Base-by-base conservation (phyloP, 192 early-diverging fungal species). In the Gryganskiella cystojenkinii region DNA sequence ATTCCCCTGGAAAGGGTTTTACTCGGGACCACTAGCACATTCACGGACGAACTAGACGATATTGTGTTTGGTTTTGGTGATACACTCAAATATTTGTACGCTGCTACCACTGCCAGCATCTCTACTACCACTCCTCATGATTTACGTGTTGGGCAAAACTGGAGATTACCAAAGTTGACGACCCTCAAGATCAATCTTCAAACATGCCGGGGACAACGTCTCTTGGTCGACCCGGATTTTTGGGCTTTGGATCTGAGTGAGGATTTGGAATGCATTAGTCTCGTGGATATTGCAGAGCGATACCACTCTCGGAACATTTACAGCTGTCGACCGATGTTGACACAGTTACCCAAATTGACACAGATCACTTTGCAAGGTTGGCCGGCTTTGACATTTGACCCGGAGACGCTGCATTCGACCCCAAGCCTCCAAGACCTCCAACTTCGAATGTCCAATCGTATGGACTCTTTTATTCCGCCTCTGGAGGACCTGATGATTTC, bases 331-430 rank as follows among this genome's bases (percentile, higher is more conserved):
- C 55, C 31, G 28, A 22, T 22, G 31, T 20, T 33, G 0, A 33
- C 28, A 17, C n/a, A 20, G 8, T 20, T 20, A 20, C 20, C 34
- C 0, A n/a, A 22, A 13, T 37, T 58, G 14, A 67, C 49, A 5
- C 24, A 5, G 14, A 49, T 67, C 24, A 34, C 40, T 17, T 56
- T 67, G 10, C 45, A 49, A 22, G 65, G 65, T 25, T 27, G 31
- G 34, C 27, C 65, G 5, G 65, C 65, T 7, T 10, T 67, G 45
- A 50, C 28, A 3, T 67, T 67, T 4, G 44, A 67, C 7, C 65
- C 65, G 3, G 47, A 42, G 20, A 27, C 31, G 6, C 27, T 67
- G 27, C 15, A 49, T 7, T 20, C 28, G 4, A 67, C 47, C 2
- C 65, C 46, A 1, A 27, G 27, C 11, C 25, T 67, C 24, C 20